A percentile compares a stretch with the other conserved stretches of the same genome.
Conservation (phyloP, 2,329 filamentous ascomycete genomes). For the Aspergillus sp. region DNA sequence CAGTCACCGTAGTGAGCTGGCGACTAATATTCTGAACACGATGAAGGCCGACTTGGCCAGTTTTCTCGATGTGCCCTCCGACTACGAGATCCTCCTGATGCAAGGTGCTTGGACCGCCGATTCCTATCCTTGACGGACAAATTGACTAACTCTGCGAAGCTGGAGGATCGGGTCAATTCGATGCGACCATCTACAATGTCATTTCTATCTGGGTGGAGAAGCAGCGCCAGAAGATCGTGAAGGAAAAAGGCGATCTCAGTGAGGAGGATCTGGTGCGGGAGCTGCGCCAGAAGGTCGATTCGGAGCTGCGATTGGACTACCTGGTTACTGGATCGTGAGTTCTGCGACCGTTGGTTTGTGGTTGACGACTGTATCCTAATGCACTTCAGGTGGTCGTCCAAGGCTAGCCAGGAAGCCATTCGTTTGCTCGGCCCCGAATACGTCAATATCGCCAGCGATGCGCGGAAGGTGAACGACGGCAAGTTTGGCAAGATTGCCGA, state of each 20-base stretch:
- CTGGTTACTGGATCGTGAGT: constrained; percentile 70
- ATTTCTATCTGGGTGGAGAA: constrained; percentile 76
- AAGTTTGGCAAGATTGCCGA: constrained; percentile 85
- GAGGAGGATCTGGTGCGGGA: constrained; percentile 58
- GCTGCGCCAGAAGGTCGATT: constrained; percentile 62
- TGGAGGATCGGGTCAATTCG: constrained; percentile 83
- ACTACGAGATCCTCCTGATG: constrained; percentile 75
- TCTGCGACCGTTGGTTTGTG: no score
- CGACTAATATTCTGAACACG: constrained; percentile 73
- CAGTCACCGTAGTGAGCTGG: constrained; percentile 79
- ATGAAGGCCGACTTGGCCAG: constrained; percentile 70
- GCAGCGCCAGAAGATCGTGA: constrained; percentile 55
- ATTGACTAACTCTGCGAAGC: constrained; percentile 46
- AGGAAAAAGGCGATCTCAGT: constrained; percentile 44
- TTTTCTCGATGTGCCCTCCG: constrained; percentile 77
- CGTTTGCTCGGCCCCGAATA: constrained; percentile 70
- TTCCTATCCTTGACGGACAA: background rate
- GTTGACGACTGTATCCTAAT: no score
- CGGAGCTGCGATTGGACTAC: constrained; percentile 80
- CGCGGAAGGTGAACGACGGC: constrained; percentile 62
- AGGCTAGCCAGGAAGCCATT: constrained; percentile 79
- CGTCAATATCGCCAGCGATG: constrained; percentile 76
- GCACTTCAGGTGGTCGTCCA: constrained; percentile 66
- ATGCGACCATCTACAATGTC: constrained; percentile 78
- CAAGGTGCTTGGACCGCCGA: constrained; percentile 54